These are phyloP conservation scores for Fagus sylvatica DNA, from an alignment of 306 rosid species.

Conservation along the genomic window DNA sequence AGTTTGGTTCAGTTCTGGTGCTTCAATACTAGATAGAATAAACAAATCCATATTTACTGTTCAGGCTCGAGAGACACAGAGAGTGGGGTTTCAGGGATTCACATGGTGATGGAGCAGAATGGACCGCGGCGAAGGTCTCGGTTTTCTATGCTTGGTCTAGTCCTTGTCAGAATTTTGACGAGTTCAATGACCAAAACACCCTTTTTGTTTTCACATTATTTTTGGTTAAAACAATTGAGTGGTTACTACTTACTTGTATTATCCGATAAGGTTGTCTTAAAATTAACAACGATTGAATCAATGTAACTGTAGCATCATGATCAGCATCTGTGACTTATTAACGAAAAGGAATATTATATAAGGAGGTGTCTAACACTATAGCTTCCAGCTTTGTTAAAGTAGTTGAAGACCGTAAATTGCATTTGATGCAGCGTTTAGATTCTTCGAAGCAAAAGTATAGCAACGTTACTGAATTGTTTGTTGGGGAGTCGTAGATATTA, in stretches of 20 bases:
- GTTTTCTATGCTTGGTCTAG: constrained; percentile 20
- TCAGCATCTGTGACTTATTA: too few species aligned
- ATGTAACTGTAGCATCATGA: too few species aligned
- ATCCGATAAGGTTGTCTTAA: constrained; percentile 25
- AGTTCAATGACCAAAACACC: constrained; percentile 15
- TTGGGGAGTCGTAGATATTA: constrained; percentile 5
- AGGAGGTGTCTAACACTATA: too few species aligned
- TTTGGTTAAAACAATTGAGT: too few species aligned
- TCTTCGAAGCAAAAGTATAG: neutral
- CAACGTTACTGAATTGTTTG: neutral
- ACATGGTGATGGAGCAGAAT: constrained; percentile 34
- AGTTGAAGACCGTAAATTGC: neutral
- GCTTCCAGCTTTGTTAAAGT: neutral
- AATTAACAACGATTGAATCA: neutral
- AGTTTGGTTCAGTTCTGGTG: constrained; percentile 7
- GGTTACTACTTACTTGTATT: neutral
- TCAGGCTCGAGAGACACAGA: constrained; percentile 11
- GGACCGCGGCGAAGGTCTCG: constrained; percentile 37
- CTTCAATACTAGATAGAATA: neutral
- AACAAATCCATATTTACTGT: neutral
- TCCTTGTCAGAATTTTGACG: neutral
- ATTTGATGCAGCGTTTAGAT: constrained; percentile 4
- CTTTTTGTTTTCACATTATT: neutral
- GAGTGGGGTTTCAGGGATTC: constrained; percentile 26
- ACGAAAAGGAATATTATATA: too few species aligned